Evolutionary conservation across 345 rosid genomes (phyloP), one percentile per base, ranked within the genome.

Genomic region (Syzygium jambos): DNA sequence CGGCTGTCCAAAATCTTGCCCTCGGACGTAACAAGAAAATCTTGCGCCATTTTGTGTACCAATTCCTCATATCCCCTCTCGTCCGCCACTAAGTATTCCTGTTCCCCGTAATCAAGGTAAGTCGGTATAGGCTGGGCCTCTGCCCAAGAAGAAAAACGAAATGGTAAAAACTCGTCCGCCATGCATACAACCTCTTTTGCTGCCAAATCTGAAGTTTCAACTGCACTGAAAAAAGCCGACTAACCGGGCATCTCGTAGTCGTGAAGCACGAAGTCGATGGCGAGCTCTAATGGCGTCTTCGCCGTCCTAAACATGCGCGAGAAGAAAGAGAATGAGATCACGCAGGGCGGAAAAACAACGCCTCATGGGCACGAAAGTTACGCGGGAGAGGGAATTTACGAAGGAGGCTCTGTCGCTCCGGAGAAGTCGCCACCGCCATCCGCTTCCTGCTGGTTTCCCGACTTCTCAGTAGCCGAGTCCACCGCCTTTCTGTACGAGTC

Each of bases 101-200:
- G 90, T 61, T 97, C 99, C 55, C 99, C 99, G 43, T 94, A 96
- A 86, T 97, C 99, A 9, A 94, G 92, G 87, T 92, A 97, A 10
- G 99, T 97, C n/a, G 99, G 93, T 92, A 97, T 96, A 83, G 99
- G 99, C 95, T 95, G 98, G 29, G 93, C 99, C 89, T 96, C 99
- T 97, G 34, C 92, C 85, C 19, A 8, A 29, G 1, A 55, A 22
- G 10, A 12, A 1, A 59, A 1, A 27, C 68, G 7, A 59, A 59
- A 59, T 3, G 8, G 16, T 1, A 59, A 59, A 59, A n/a, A n/a
- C 34, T 61, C 34, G 5, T 0, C 34, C 5, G 6, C 3, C 86
- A 22, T 27, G 16, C 25, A 73, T 73, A 73, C 51, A 77, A 82
- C 11, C 52, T 51, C 2, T 59, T 11, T 29, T 27, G 30, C 68